These are phyloP conservation scores for Hapsidospora chrysogenum DNA, from an alignment of 495 filamentous ascomycete species.

Conservation along the genomic window DNA sequence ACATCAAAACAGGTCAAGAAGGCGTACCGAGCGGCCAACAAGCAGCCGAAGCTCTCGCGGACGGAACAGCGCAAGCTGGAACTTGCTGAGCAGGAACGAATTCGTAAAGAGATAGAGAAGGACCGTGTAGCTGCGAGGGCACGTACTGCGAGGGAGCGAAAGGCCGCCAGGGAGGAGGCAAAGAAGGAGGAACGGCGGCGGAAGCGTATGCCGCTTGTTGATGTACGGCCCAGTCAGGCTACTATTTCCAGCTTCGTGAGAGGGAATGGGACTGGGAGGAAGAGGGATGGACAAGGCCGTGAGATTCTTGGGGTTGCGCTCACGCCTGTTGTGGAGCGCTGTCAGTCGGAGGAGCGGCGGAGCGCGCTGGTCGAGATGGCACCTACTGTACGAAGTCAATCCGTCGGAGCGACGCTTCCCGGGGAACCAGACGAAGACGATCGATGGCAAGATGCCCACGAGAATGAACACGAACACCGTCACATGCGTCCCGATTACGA, in stretches of 20 bases:
- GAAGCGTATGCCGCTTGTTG: conserved; percentile 22
- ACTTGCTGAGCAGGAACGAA: conserved; percentile 25
- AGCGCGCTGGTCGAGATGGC: too few relatives aligned
- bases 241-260: conserved; percentile 25
- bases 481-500: too few relatives aligned
- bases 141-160: conserved; percentile 21
- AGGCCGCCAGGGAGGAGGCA: conserved; percentile 21
- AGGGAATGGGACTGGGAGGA: conserved; percentile 11
- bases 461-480: too few relatives aligned
- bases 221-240: conserved; percentile 23
- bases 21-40: conserved; percentile 14
- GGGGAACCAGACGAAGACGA: conserved; percentile 6
- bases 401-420: too few relatives aligned
- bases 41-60: conserved; percentile 18
- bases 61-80: conserved; percentile 23
- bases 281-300: conserved; percentile 5
- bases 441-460: too few relatives aligned
- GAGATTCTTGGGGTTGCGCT: conserved; percentile 3
- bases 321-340: too few relatives aligned
- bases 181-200: conserved; percentile 18
- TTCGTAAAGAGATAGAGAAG: conserved; percentile 25
- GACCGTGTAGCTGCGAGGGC: conserved; percentile 20
- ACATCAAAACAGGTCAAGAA: conserved; percentile 28
- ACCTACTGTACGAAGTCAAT: too few relatives aligned
- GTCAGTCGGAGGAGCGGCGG: too few relatives aligned